Base-by-base conservation (phyloP, 2,329 filamentous ascomycete genomes). In the Periconia macrospinosa region DNA sequence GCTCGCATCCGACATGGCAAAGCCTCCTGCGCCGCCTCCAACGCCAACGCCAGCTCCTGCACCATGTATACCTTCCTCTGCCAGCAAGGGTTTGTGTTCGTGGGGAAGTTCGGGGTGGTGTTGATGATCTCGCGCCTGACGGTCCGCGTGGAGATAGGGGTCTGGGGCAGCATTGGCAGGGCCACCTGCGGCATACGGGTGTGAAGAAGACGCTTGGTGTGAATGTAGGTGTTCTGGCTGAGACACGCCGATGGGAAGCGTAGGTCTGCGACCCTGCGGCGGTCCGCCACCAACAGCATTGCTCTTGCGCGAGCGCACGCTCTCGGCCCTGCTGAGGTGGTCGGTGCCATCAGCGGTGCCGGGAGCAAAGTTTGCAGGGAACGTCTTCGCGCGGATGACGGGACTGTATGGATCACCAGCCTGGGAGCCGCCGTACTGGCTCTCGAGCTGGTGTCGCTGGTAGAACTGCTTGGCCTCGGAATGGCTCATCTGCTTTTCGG, bases 391-490 rank as follows among this genome's bases (percentile, higher is more conserved):
- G 41, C 73, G 72, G 45, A 76, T 66, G 45, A 78, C 64, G 8
- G 79, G 78, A 49, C 73, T 78, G 51, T 68, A 68, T 6, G 54
- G 61, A 41, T 76, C 74, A 17, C 65, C 69, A 9, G 74, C 72
- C 54, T 75, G 75, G 18, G 70, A 71, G 68, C 67, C 75, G 56
- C 63, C 76, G 67, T 68, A 68, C 58, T 79, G 68, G 41, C 76
- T 80, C 57, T 88, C 88, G 53, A 87, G 79, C 73, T 92, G 90
- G 74, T 91, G 92, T 61, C 90, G 84, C 76, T 97, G 93, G 74
- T 96, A 99, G 78, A 97, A 96, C 58, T 97, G 83, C 75, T 96
- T 97, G 55, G 93, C 91, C 72, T 99, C 94, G 23, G 90, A 88
- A 73, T 96, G 92, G 68, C 89, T 95, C 86, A 96, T 89, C 68